Evolutionary conservation across 805 yeast genomes (phyloP).

Genomic region (Teunomyces tritomae): DNA sequence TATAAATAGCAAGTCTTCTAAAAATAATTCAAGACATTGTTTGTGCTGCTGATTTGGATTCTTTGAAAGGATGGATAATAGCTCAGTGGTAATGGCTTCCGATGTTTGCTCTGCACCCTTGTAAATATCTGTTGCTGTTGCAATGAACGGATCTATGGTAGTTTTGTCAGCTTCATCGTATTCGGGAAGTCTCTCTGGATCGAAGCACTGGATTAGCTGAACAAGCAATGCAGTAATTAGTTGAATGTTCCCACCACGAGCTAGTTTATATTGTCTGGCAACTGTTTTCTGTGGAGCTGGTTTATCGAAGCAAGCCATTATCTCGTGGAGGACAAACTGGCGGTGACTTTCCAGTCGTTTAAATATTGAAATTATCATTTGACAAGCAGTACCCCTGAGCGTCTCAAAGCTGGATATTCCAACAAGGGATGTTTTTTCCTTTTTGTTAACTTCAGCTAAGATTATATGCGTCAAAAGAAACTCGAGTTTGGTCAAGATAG

Average conservation of each 20-base stretch:
- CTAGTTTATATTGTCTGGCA: slow-evolving; percentile 43
- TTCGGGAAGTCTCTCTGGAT: slow-evolving; percentile 8
- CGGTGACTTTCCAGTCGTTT: slow-evolving; percentile 47
- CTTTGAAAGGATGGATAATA: slow-evolving; percentile 15
- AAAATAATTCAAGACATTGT: slow-evolving; percentile 47
- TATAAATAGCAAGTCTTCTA: slow-evolving; percentile 55
- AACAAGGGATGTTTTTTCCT: slow-evolving; percentile 19
- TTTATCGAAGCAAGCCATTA: slow-evolving; percentile 49
- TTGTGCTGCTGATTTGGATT: slow-evolving; percentile 29
- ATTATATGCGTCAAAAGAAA: slow-evolving; percentile 45
- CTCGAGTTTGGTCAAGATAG: slow-evolving; percentile 55
- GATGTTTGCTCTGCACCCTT: slow-evolving; percentile 13
- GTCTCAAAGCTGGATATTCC: slow-evolving; percentile 20
- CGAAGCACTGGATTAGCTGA: slow-evolving; percentile 38
- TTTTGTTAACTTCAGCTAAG: slow-evolving; percentile 32
- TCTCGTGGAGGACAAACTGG: slow-evolving; percentile 58
- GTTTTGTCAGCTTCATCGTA: background rate
- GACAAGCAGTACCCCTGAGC: slow-evolving; percentile 25
- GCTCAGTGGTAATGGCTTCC: slow-evolving; percentile 25
- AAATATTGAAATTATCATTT: slow-evolving; percentile 38
- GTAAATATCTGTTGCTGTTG: background rate
- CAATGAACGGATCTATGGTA: background rate
- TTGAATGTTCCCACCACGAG: slow-evolving; percentile 49
- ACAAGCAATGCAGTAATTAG: slow-evolving; percentile 46
- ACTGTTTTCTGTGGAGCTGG: slow-evolving; percentile 44